These are phyloP conservation scores for Leishmania gerbilli DNA, from an alignment of 208 protist genomes.

Conservation along the genomic window DNA sequence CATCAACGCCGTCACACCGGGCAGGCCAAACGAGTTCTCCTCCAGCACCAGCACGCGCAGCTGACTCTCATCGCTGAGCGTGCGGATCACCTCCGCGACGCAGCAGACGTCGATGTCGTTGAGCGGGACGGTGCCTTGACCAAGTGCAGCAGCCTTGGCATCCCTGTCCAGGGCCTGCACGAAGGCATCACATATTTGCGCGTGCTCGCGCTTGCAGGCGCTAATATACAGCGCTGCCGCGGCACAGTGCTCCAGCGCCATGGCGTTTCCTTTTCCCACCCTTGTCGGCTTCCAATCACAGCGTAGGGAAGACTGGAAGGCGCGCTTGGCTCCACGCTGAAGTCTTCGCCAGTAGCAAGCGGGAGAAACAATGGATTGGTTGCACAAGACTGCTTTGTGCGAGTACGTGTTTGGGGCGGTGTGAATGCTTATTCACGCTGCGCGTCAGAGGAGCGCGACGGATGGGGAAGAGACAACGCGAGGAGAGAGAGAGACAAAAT, in stretches of 20 bases:
- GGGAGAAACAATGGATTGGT: neutral
- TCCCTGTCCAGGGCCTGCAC: conserved; percentile 76
- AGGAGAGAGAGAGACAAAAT: neutral
- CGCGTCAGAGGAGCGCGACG: neutral
- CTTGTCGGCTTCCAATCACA: neutral
- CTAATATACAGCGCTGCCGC: conserved; percentile 59
- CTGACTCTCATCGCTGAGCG: conserved; percentile 36
- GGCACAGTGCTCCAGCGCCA: conserved; percentile 24
- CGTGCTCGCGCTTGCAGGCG: conserved; percentile 69
- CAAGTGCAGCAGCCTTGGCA: conserved; percentile 45
- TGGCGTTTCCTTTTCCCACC: neutral
- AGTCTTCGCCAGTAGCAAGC: neutral
- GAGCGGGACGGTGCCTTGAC: conserved; percentile 54
- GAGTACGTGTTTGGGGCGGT: neutral
- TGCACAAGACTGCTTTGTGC: neutral
- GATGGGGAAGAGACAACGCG: neutral
- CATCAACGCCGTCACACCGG: conserved; percentile 75
- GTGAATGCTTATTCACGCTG: neutral
- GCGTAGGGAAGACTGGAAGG: neutral
- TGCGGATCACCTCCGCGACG: conserved; percentile 71
- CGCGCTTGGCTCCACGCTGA: neutral
- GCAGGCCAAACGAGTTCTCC: conserved; percentile 81
- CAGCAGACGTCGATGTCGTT: conserved; percentile 78
- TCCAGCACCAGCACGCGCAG: conserved; percentile 80
- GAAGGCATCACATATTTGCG: conserved; percentile 63